Conservation (phyloP, 1,284 basidiomycete genomes). For the Cutaneotrichosporon sp. region DNA sequence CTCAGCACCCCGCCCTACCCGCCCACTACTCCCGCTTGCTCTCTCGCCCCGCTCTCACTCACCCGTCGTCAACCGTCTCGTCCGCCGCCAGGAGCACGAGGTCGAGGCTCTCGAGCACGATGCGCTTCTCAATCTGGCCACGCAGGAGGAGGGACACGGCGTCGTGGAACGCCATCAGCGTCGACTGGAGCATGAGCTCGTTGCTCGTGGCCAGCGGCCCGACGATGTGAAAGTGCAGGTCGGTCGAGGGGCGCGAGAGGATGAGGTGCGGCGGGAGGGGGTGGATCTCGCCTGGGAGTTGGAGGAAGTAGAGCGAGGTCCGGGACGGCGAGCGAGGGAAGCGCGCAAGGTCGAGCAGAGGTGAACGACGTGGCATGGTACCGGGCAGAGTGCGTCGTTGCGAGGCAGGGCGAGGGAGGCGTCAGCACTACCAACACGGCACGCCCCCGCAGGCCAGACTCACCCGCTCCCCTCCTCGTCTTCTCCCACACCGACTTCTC, state of each 20-base stretch:
- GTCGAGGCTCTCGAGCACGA: slow-evolving; percentile 92
- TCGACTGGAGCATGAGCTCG: slow-evolving; percentile 90
- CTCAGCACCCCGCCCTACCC: no score
- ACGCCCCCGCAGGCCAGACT: slow-evolving; percentile 40
- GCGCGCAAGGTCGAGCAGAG: not conserved
- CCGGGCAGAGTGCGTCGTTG: no score
- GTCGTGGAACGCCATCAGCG: slow-evolving; percentile 82
- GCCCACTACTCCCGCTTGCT: no score
- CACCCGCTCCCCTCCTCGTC: slow-evolving; percentile 86
- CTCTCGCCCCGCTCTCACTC: slow-evolving; percentile 51
- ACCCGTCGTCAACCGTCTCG: slow-evolving; percentile 98
- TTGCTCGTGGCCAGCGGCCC: slow-evolving; percentile 82
- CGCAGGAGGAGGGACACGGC: slow-evolving; percentile 81
- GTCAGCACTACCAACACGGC: slow-evolving; percentile 8
- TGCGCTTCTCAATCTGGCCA: slow-evolving; percentile 93
- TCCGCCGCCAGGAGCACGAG: slow-evolving; percentile 89
- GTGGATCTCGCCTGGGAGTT: slow-evolving; percentile 95
- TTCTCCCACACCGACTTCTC: slow-evolving; percentile 96
- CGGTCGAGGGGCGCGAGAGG: slow-evolving; percentile 89
- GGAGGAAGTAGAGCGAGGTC: no score
- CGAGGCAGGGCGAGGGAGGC: no score
- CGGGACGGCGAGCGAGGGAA: no score
- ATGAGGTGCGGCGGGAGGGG: slow-evolving; percentile 85
- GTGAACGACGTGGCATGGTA: no score
- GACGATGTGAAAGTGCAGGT: slow-evolving; percentile 94